Evolutionary conservation across 2,329 filamentous ascomycete species (phyloP), one percentile per base, ranked within the genome.

Genomic region (Ceratocystis smalleyi): DNA sequence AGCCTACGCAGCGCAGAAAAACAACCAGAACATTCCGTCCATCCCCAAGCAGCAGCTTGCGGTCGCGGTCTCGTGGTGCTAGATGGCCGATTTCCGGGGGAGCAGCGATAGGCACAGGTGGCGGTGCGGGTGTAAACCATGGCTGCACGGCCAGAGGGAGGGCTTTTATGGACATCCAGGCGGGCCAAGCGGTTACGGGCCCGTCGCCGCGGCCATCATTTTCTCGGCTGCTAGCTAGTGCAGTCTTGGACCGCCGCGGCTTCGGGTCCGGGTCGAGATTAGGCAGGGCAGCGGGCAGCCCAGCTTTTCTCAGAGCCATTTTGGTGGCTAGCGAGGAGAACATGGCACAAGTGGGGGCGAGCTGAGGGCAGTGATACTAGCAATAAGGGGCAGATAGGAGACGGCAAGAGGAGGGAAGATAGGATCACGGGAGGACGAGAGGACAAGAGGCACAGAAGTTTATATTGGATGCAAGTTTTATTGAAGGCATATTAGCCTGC

Each of bases 271-370:
- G 57, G 64, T 67, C 61, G 67, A 77, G 74, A 71, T 78, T 74
- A 64, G 83, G 73, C 59, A 77, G 72, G 68, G 83, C 74, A 71
- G 75, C 78, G 47, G 79, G 76, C 64, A 84, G 71, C 70, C 82
- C 81, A 61, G 77, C 77, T 70, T 81, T 83, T 68, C 77, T 81
- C 68, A 84, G 75, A 67, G 81, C 82, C 68, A 83, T 73, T 72
- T 84, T 84, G 57, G 81, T 81, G 17, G 78, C 77, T 65, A 84
- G 73, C 68, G 75, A 79, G 69, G 78, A 77, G 70, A 84, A 77
- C 81, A 83, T 84, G 64, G 69, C 8, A 60, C 40, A 7, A 60
- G 35, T 40, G 35, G 32, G 32, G 32, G 32, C 32, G 3, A 35
- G 32, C 32, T 59, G 27, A n/a, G 17, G 15, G 40, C 24, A 35